phyloP scores from a whole-genome alignment of 2,329 filamentous ascomycete genomes.

The Pseudopyrenochaeta lycopersici region DNA sequence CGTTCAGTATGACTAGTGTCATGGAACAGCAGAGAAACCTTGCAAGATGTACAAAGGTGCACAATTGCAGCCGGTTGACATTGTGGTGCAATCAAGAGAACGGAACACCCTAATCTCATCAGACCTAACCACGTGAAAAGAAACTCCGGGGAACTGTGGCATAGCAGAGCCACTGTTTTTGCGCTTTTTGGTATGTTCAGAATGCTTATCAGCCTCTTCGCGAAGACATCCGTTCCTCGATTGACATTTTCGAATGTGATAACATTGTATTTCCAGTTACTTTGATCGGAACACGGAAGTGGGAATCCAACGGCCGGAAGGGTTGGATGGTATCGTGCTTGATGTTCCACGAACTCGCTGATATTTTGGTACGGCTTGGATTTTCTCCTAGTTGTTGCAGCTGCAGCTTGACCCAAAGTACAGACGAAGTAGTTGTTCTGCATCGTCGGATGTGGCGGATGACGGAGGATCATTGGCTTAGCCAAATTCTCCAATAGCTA shows the following conservation, averaged over 20 bases:
- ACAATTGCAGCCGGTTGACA: constrained; percentile 58
- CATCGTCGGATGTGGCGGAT: constrained; percentile 17
- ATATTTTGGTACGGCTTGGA: constrained; percentile 56
- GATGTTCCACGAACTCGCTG: constrained; percentile 60
- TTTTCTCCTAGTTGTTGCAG: constrained; percentile 43
- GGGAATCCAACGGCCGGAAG: constrained; percentile 63
- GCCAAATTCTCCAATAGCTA: neutral
- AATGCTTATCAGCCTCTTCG: constrained; percentile 35
- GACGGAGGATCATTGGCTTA: neutral
- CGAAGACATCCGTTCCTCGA: constrained; percentile 47
- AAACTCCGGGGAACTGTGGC: constrained; percentile 66
- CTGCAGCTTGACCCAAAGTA: constrained; percentile 65
- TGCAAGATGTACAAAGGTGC: constrained; percentile 61
- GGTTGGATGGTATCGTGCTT: constrained; percentile 52
- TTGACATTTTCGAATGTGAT: constrained; percentile 50
- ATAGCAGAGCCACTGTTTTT: constrained; percentile 62
- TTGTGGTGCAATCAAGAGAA: constrained; percentile 66
- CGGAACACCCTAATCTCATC: constrained; percentile 63
- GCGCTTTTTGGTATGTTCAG: constrained; percentile 20
- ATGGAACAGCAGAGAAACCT: constrained; percentile 56
- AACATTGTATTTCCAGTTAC: constrained; percentile 38
- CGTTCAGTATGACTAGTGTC: constrained; percentile 52
- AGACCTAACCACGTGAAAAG: constrained; percentile 68
- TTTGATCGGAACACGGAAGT: constrained; percentile 26
- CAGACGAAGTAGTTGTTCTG: constrained; percentile 67